Conservation (phyloP, 1,139 yeast species). For the Blastobotrys aristatus region DNA sequence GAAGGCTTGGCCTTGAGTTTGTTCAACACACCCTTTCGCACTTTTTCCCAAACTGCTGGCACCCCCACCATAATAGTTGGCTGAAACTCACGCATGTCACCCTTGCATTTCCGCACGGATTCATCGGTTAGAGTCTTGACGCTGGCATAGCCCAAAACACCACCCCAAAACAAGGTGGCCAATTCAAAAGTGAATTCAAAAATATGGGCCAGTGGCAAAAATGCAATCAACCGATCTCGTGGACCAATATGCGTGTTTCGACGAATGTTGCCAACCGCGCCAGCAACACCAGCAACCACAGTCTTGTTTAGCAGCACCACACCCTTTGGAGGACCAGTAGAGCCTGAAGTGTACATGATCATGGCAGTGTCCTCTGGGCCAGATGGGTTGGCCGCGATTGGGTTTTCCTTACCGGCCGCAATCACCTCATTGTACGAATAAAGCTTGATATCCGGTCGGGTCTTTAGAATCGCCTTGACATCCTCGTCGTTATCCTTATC, state of each 20-base stretch:
- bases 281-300: constrained; percentile 78
- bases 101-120: constrained; percentile 76
- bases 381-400: constrained; percentile 45
- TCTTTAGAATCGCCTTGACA: constrained; percentile 59
- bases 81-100: constrained; percentile 80
- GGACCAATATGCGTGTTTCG: constrained; percentile 44
- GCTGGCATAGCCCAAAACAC: constrained; percentile 80
- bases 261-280: constrained; percentile 63
- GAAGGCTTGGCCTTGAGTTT: constrained; percentile 67
- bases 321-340: constrained; percentile 97
- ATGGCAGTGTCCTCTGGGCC: constrained; percentile 74
- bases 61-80: constrained; percentile 98
- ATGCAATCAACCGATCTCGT: constrained; percentile 72
- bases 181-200: constrained; percentile 89
- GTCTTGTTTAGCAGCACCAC: constrained; percentile 79
- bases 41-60: constrained; percentile 97
- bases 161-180: constrained; percentile 82
- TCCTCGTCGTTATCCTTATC: constrained; percentile 57
- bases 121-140: constrained; percentile 86
- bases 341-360: constrained; percentile 98
- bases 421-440: constrained; percentile 62
- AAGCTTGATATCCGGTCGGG: constrained; percentile 74
- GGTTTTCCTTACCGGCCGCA: constrained; percentile 53
- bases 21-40: constrained; percentile 83
- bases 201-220: constrained; percentile 93